Conservation (phyloP, 768 basidiomycete genomes). For the Agaricus subrufescens region DNA sequence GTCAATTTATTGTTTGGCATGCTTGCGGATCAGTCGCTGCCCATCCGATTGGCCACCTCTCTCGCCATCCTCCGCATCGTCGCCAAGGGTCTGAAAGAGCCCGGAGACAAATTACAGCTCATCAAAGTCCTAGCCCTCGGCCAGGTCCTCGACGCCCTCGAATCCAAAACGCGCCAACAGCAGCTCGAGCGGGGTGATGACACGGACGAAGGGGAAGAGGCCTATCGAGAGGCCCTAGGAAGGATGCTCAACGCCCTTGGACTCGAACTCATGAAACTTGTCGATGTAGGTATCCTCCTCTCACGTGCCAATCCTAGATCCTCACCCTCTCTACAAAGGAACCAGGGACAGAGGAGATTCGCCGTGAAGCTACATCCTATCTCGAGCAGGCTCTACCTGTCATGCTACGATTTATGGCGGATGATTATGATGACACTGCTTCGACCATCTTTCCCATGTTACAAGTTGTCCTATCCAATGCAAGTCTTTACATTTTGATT, state of each 20-base stretch:
- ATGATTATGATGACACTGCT: constrained; percentile 86
- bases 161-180: constrained; percentile 66
- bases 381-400: constrained; percentile 71
- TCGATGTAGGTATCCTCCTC: constrained; percentile 56
- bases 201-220: constrained; percentile 84
- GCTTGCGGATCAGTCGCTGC: constrained; percentile 70
- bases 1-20: constrained; percentile 82
- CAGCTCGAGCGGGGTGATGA: constrained; percentile 62
- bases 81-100: constrained; percentile 91
- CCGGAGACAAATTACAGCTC: constrained; percentile 83
- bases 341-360: constrained; percentile 50
- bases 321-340: constrained; percentile 39
- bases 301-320: constrained; percentile 10
- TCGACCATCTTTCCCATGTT: constrained; percentile 81
- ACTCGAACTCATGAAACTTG: constrained; percentile 74
- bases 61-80: constrained; percentile 79
- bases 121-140: constrained; percentile 86
- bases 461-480: constrained; percentile 66
- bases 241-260: constrained; percentile 80
- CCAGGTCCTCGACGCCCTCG: constrained; percentile 76
- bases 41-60: constrained; percentile 81
- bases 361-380: constrained; percentile 58
- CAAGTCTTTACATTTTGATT: constrained; percentile 32
- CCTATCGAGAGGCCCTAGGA: constrained; percentile 85
- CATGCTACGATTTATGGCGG: constrained; percentile 84